Evolutionary conservation across 495 filamentous ascomycete genomes (phyloP).

Genomic region (Penicillium waksmanii): DNA sequence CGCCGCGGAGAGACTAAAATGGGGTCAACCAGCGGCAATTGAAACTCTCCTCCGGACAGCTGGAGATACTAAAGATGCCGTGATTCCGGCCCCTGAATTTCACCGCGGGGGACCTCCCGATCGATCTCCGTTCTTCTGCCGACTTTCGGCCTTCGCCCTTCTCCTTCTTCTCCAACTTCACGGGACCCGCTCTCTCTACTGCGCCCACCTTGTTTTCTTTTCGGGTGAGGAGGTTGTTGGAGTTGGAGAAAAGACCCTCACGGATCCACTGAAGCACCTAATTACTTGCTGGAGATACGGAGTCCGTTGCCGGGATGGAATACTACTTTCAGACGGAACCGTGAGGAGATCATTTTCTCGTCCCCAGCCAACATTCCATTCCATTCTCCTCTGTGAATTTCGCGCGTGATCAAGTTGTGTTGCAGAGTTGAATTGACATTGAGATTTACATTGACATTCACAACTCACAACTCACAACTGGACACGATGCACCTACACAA

Average conservation of each 20-base stretch:
- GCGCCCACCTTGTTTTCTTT: slow-evolving; percentile 10
- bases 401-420: no score
- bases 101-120: slow-evolving; percentile 9
- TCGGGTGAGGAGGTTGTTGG: slow-evolving; percentile 27
- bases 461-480: no score
- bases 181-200: slow-evolving; percentile 18
- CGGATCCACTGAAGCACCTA: slow-evolving; percentile 14
- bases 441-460: no score
- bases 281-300: background rate
- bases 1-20: background rate
- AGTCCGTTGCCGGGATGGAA: slow-evolving; percentile 8
- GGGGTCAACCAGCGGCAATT: slow-evolving; percentile 4
- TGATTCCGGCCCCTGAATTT: background rate
- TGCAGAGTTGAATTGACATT: no score
- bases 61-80: slow-evolving; percentile 14
- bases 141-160: slow-evolving; percentile 20
- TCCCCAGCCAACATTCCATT: background rate
- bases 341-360: background rate
- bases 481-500: no score
- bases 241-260: slow-evolving; percentile 18
- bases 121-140: slow-evolving; percentile 21
- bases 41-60: slow-evolving; percentile 1
- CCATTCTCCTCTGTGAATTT: no score
- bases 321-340: slow-evolving; percentile 12
- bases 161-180: slow-evolving; percentile 23